A percentile compares a stretch with the other conserved stretches of the same genome.
phyloP scores from a whole-genome alignment of 2,329 filamentous ascomycete genomes.

The Ophiostoma australiae region DNA sequence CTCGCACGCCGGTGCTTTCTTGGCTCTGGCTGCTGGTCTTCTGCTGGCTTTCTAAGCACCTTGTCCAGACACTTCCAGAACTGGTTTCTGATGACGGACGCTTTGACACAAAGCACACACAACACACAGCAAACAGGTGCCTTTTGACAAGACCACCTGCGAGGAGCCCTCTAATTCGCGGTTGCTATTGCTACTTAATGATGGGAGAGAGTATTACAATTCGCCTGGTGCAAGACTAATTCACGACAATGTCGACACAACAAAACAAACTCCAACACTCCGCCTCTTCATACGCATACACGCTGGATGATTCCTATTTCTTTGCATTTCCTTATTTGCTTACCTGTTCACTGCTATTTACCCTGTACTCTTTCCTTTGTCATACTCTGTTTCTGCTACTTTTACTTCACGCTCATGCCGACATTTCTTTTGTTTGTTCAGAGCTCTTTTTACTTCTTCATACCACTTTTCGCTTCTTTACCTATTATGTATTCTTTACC shows the following conservation, averaged over 20 bases:
- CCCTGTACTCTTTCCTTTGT: not conserved
- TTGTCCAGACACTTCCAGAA: not conserved
- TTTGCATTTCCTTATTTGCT: not conserved
- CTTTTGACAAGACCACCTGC: conserved; percentile 11
- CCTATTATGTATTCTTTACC: conserved; percentile 16
- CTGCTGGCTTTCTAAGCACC: conserved; percentile 22
- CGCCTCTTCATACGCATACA: not conserved
- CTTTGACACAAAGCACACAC: not conserved
- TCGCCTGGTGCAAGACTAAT: conserved; percentile 8
- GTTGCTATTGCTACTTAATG: conserved; percentile 8
- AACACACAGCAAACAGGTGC: not conserved
- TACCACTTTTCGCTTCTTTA: conserved; percentile 17
- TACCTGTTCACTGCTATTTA: not conserved
- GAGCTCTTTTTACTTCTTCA: conserved; percentile 13
- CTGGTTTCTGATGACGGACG: not conserved
- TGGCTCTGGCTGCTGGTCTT: conserved; percentile 21
- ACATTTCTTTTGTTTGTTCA: conserved; percentile 16
- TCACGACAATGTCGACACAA: conserved; percentile 10
- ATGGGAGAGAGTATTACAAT: not conserved
- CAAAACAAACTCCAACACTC: conserved; percentile 9
- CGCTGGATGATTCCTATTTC: conserved; percentile 7
- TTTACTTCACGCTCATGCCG: not conserved
- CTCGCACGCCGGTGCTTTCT: conserved; percentile 11
- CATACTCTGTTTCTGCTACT: not conserved
- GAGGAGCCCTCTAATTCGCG: not conserved